Base-by-base conservation (phyloP, 2,329 filamentous ascomycete species). In the Epichloe brachyelytri region DNA sequence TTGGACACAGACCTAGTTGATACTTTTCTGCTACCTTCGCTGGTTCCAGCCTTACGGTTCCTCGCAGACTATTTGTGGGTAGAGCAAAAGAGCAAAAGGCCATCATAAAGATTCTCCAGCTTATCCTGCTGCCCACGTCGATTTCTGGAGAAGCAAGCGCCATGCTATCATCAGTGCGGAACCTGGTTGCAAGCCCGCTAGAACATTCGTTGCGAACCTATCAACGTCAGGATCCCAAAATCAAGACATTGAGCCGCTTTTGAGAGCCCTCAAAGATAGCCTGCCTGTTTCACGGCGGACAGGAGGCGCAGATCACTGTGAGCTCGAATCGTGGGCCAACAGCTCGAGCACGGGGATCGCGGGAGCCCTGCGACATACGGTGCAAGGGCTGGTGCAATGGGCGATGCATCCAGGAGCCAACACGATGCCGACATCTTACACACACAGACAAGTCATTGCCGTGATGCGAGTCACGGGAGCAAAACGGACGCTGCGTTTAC, bases 21-120 rank as follows among this genome's bases (percentile, higher is more conserved):
- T 57, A 86, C 86, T 0, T 90, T 90, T 56, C 68, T 93, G 2
- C 69, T 91, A n/a, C 87, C 88, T 0, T 86, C 86, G 0, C 73
- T 93, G 0, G 79, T 91, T 2, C 80, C 83, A 5, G 86, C 84
- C 0, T 76, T 91, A 14, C 74, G 76, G 3, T 91, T 85, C 71
- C 74, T 93, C 53, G 76, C 81, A 1, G 78, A 82, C 50, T 80
- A 86, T 57, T 78, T 88, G 3, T 84, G 83, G 73, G 75, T 82
- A 48, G 78, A 83, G 53, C 77, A 79, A 14, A 76, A 15, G 81
- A 87, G 58, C 78, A 85, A 52, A 80, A 81, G 58, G 77, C 85
- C 3, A 73, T 87, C 17, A 74, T 91, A 53, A 81, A 83, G 56
- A 80, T 90, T 22, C 70, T 93, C 8, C 80, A 86, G 52, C 76